Base-by-base conservation (phyloP, 75 land plant genomes). In the Pinus albicaulis region DNA sequence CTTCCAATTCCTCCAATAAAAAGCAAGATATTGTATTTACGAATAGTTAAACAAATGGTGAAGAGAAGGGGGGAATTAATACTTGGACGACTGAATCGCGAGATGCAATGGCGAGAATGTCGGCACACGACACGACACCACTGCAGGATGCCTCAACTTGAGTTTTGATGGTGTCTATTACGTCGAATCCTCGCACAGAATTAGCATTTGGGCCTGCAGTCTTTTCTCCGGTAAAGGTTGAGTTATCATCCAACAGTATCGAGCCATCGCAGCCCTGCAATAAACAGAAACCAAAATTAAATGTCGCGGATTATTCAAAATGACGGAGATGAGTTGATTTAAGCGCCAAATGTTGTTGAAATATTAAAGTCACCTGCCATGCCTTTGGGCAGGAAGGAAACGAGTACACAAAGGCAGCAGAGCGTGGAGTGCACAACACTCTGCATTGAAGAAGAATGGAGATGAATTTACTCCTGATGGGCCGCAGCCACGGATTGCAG, bases 211-310 rank as follows among this genome's bases (percentile, higher is more conserved):
- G 76, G 31, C 6, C 7, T 6, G 76, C 76, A 38, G 38, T 58
- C 70, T 66, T 75, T 34, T 75, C 76, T 23, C 70, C 76, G 5
- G 6, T 28, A 7, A 66, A 19, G 0, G 70, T 66, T 2, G 69
- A 28, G 23, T 24, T 23, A 15, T 57, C 58, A 17, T 76, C 78
- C 55, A 76, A 31, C 52, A 77, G 24, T n/a, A 77, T 23, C 5
- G 78, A 77, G 8, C 76, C 78, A 71, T 77, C 78, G 22, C 78
- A 77, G 16, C 78, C 78, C 78, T 77, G 70, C 7, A 66, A 28
- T 11, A 48, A 48, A 48, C 53, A 10, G 12, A 48, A 48, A 48
- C 53, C 0, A 38, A 38, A 38, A 38, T 38, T 38, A 5, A 38
- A 38, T 6, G 0, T 38, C 41, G 5, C 0, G 4, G 0, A 5